Evolutionary conservation across 768 basidiomycete genomes (phyloP).

Genomic region (Russula emetica): DNA sequence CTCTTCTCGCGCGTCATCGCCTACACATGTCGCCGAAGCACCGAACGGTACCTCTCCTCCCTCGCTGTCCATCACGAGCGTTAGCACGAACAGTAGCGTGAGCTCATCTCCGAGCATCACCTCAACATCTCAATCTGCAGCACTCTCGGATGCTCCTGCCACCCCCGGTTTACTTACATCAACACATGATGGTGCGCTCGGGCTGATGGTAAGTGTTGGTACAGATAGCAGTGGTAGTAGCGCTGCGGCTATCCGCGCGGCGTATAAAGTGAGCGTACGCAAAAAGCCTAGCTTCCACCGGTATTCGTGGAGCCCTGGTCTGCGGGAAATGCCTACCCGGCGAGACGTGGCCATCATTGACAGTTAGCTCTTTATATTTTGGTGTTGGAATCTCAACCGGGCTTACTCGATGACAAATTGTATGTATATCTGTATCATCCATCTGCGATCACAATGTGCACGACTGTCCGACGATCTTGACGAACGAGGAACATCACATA

Average conservation of each 20-base stretch:
- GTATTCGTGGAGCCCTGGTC: slow-evolving; percentile 46
- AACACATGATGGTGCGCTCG: slow-evolving; percentile 19
- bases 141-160: slow-evolving; percentile 19
- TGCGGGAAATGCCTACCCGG: slow-evolving; percentile 7
- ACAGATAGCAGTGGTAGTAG: slow-evolving; percentile 29
- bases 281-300: slow-evolving; percentile 47
- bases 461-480: slow-evolving; percentile 25
- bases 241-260: slow-evolving; percentile 48
- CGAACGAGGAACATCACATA: slow-evolving; percentile 25
- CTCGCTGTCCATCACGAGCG: slow-evolving; percentile 21
- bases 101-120: slow-evolving; percentile 18
- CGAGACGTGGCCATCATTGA: slow-evolving; percentile 23
- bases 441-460: slow-evolving; percentile 22
- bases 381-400: slow-evolving; percentile 7
- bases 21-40: slow-evolving; percentile 25
- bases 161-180: slow-evolving; percentile 17
- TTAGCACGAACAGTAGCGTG: slow-evolving; percentile 3
- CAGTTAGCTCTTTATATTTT: slow-evolving; percentile 8
- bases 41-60: slow-evolving; percentile 17
- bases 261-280: slow-evolving; percentile 46
- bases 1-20: slow-evolving; percentile 28
- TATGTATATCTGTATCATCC: slow-evolving; percentile 26
- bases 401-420: slow-evolving; percentile 16
- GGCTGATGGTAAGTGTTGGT: slow-evolving; percentile 19
- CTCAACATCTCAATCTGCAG: slow-evolving; percentile 13